phyloP scores from a whole-genome alignment of 169 alveolate genomes.

The Eimeria nieschulzi region DNA sequence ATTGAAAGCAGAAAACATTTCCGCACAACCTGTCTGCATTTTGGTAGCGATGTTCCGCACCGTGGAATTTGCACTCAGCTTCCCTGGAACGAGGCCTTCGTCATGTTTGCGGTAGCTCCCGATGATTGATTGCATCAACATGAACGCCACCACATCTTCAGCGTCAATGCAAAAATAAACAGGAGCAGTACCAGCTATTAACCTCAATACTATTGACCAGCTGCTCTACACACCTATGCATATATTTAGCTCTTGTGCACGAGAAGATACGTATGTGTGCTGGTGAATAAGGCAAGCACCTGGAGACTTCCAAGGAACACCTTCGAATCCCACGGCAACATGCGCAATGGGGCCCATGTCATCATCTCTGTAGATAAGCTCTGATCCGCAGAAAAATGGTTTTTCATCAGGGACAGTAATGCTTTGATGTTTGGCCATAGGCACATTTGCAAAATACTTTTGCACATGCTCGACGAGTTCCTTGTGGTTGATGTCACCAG shows the following conservation, averaged over 20 bases:
- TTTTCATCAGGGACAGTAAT: conserved; percentile 45
- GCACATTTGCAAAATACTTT: conserved; percentile 48
- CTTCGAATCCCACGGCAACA: conserved; percentile 92
- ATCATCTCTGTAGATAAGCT: conserved; percentile 79
- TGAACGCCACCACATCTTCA: conserved; percentile 89
- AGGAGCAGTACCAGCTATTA: too few relatives aligned
- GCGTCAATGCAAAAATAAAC: too few relatives aligned
- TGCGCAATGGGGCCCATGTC: conserved; percentile 90
- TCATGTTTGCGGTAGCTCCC: conserved; percentile 90
- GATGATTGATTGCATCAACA: conserved; percentile 94
- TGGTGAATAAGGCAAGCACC: conserved; percentile 38
- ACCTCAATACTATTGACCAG: too few relatives aligned
- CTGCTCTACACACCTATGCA: too few relatives aligned
- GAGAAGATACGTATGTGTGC: background rate
- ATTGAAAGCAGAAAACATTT: conserved; percentile 87
- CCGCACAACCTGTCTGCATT: conserved; percentile 89
- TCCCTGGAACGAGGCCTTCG: conserved; percentile 82
- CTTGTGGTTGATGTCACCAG: conserved; percentile 69
- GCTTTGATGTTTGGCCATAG: conserved; percentile 19
- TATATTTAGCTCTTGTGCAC: too few relatives aligned
- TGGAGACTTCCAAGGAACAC: conserved; percentile 95
- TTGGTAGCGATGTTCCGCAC: conserved; percentile 84
- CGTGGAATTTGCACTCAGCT: conserved; percentile 85
- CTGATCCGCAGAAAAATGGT: conserved; percentile 74
- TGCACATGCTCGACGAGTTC: conserved; percentile 63